A percentile compares a stretch with the other conserved stretches of the same genome.
Evolutionary conservation across 441 rosid species (phyloP).

Genomic region (Jatropha podagrica): DNA sequence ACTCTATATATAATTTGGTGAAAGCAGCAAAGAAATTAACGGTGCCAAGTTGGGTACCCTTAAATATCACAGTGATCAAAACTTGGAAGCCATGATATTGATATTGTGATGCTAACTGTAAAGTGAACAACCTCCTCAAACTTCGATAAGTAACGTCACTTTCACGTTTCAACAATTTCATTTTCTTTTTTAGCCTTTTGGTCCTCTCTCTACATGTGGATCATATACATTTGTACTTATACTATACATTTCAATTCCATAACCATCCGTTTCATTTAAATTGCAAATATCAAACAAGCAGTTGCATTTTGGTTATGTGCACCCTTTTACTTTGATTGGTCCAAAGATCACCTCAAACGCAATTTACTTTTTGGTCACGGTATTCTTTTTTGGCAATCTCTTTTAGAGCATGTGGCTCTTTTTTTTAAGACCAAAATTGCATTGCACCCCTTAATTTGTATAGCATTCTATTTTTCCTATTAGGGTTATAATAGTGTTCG

Average conservation of each 20-base stretch:
- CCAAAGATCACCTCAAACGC: not conserved
- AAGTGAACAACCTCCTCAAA: not conserved
- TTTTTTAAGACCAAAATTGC: too few species aligned
- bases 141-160: not conserved
- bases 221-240: not conserved
- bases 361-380: too few species aligned
- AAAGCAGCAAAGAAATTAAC: not conserved
- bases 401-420: not conserved
- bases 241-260: not conserved
- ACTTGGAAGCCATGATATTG: not conserved
- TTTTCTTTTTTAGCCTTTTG: not conserved
- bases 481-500: too few species aligned
- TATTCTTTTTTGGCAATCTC: not conserved
- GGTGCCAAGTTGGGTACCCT: not conserved
- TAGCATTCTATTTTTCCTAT: too few species aligned
- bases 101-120: not conserved
- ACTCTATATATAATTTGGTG: too few species aligned
- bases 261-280: not conserved
- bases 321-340: not conserved
- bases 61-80: not conserved
- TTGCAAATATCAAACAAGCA: not conserved
- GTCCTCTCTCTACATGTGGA: not conserved
- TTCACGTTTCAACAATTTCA: not conserved
- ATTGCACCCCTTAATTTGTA: too few species aligned
- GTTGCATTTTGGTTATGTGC: not conserved